These are phyloP conservation scores for Laguncularia racemosa DNA, from an alignment of 345 rosid species.

Conservation along the genomic window DNA sequence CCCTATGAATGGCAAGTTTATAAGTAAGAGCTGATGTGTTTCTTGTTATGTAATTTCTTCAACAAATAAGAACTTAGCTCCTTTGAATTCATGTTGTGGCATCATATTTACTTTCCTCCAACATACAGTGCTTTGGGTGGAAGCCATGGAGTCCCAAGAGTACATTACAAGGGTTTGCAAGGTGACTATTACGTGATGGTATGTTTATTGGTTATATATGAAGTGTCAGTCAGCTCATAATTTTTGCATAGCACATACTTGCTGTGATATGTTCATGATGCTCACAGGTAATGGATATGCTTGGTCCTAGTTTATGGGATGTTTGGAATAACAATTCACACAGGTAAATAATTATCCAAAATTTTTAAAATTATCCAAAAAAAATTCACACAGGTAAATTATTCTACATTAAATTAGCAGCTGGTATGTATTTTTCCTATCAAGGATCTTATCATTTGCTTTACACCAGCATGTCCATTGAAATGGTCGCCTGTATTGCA, in stretches of 20 bases:
- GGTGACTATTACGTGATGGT: slow-evolving; percentile 80
- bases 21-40: slow-evolving; percentile 39
- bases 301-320: slow-evolving; percentile 82
- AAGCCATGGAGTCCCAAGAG: slow-evolving; percentile 74
- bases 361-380: no score
- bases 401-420: not conserved
- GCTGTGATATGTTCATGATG: not conserved
- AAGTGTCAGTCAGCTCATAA: not conserved
- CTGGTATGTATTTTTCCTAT: not conserved
- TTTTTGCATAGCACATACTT: not conserved
- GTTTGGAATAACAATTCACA: slow-evolving; percentile 64
- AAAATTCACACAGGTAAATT: slow-evolving; percentile 37
- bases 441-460: not conserved
- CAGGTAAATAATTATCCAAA: no score
- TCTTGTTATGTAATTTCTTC: slow-evolving; percentile 2
- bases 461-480: slow-evolving; percentile 39
- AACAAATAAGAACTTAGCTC: no score
- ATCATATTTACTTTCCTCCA: not conserved
- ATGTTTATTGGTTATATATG: slow-evolving; percentile 10
- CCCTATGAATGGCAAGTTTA: slow-evolving; percentile 99
- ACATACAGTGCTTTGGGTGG: slow-evolving; percentile 58
- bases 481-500: slow-evolving; percentile 51
- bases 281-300: slow-evolving; percentile 69
- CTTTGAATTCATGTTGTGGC: not conserved
- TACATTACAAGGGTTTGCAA: slow-evolving; percentile 69